A percentile compares a stretch with the other conserved stretches of the same genome.
Conservation (phyloP, 2,329 filamentous ascomycete genomes). For the Thelonectria rubi region DNA sequence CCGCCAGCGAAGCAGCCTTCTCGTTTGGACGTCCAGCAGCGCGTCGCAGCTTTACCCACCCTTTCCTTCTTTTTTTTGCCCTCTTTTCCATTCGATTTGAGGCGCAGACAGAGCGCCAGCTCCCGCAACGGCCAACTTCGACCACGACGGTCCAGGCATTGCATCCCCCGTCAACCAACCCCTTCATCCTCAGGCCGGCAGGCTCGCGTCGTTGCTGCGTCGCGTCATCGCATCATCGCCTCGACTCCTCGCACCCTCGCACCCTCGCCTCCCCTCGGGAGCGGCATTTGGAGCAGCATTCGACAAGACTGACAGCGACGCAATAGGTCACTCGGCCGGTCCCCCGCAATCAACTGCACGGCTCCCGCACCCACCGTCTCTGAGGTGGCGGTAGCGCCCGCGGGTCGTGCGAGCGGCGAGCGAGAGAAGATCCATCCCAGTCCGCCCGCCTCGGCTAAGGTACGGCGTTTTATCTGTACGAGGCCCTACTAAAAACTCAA, state of each 20-base stretch:
- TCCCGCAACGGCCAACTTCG: conserved; percentile 12
- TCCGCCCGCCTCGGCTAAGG: conserved; percentile 48
- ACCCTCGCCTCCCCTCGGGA: no score
- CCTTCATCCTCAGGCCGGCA: no score
- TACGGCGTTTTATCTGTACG: conserved; percentile 50
- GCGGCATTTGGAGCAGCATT: no score
- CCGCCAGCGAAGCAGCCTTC: not conserved
- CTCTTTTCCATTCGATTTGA: no score
- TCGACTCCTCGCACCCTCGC: not conserved
- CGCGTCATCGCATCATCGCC: no score
- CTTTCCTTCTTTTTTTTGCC: not conserved
- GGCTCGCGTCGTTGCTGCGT: no score
- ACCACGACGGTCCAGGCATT: not conserved
- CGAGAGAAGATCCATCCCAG: conserved; percentile 30
- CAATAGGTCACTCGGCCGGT: conserved; percentile 8
- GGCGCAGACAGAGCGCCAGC: conserved; percentile 5
- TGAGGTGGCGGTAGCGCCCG: conserved; percentile 29
- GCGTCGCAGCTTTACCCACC: conserved; percentile 3
- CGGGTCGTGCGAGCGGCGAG: conserved; percentile 28
- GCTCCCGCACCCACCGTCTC: conserved; percentile 19
- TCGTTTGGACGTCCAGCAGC: conserved; percentile 5
- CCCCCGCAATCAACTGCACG: conserved; percentile 17
- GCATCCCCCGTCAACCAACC: no score
- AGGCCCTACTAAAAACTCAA: conserved; percentile 52
- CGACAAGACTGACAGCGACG: conserved; percentile 8